Conservation (phyloP, 2,329 filamentous ascomycete genomes). For the Arachnopeziza araneosa region DNA sequence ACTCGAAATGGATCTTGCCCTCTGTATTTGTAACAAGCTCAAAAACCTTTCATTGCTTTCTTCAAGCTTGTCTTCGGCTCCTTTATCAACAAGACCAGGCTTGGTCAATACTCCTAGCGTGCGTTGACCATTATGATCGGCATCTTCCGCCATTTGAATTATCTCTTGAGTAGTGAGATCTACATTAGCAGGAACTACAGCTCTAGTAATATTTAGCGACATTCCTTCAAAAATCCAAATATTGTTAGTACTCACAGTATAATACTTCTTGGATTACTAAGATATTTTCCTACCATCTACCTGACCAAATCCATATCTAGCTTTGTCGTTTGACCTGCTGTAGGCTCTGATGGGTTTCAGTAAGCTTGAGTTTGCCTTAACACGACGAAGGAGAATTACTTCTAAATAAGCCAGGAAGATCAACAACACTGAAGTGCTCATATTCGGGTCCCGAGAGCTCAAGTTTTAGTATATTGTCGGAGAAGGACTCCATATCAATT, state of each 20-base stretch:
- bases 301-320: constrained; percentile 1
- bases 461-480: too few species aligned
- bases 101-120: constrained; percentile 41
- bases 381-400: constrained; percentile 13
- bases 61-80: constrained; percentile 3
- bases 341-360: neutral
- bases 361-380: neutral
- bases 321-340: neutral
- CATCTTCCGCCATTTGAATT: constrained; percentile 39
- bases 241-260: constrained; percentile 3
- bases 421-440: constrained; percentile 51
- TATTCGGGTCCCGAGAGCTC: constrained; percentile 37
- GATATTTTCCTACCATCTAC: constrained; percentile 2
- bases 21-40: neutral
- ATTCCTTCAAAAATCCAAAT: constrained; percentile 6
- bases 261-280: constrained; percentile 5
- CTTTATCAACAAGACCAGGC: constrained; percentile 36
- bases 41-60: neutral
- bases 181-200: constrained; percentile 38
- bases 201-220: constrained; percentile 37
- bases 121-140: constrained; percentile 28
- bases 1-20: neutral
- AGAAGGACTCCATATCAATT: too few species aligned
- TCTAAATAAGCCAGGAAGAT: constrained; percentile 50
- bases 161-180: constrained; percentile 37